phyloP scores from a whole-genome alignment of 371 early-diverging fungal species.

The Mucor velutinosus region DNA sequence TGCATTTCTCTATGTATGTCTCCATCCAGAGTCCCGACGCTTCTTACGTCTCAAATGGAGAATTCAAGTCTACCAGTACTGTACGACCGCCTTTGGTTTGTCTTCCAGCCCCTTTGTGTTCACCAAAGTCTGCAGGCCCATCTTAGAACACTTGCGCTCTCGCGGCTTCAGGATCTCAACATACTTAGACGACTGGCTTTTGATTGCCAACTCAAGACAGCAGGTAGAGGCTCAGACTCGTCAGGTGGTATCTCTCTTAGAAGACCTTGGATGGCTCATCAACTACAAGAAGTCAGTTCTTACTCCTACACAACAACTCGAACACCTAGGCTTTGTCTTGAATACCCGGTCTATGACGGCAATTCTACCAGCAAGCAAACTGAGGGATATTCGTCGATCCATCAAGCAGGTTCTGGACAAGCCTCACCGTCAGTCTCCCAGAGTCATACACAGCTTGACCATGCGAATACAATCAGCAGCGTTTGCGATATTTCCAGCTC shows the following conservation, averaged over 20 bases:
- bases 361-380: no score
- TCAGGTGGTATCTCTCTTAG: background rate
- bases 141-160: conserved; percentile 30
- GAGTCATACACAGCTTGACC: conserved; percentile 22
- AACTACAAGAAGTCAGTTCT: conserved; percentile 14
- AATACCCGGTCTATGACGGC: no score
- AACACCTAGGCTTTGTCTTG: no score
- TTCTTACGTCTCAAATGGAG: conserved; percentile 51
- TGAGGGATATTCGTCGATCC: no score
- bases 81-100: conserved; percentile 48
- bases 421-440: background rate
- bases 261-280: conserved; percentile 4
- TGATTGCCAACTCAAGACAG: conserved; percentile 14
- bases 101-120: conserved; percentile 47
- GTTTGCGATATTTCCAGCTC: conserved; percentile 17
- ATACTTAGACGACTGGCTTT: no score
- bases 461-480: conserved; percentile 19
- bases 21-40: conserved; percentile 18
- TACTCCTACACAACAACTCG: no score
- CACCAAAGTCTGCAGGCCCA: conserved; percentile 24
- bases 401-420: conserved; percentile 14
- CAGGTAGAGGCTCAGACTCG: background rate
- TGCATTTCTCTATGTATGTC: conserved; percentile 31
- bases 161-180: conserved; percentile 3
- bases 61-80: conserved; percentile 47